Evolutionary conservation across 495 filamentous ascomycete genomes (phyloP).

Genomic region (Darksidea phi): DNA sequence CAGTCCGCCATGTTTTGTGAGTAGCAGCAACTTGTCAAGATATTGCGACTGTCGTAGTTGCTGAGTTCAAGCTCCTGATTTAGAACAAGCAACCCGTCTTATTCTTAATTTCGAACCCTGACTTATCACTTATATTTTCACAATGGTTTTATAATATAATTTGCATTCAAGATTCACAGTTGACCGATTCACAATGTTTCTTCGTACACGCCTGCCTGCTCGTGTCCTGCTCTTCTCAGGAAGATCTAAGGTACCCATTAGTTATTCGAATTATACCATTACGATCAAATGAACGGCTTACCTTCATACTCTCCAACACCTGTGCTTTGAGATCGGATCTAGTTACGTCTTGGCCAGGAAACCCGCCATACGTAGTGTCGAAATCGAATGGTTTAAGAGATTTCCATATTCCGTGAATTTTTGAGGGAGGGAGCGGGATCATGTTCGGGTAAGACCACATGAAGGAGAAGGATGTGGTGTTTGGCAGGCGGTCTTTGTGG

Average conservation of each 20-base stretch:
- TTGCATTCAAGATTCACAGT: too few species aligned
- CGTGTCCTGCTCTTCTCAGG: constrained; percentile 32
- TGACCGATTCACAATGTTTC: constrained; percentile 15
- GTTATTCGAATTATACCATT: too few species aligned
- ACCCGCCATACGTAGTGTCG: constrained; percentile 63
- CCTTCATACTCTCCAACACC: constrained; percentile 69
- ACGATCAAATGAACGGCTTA: too few species aligned
- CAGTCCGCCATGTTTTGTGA: too few species aligned
- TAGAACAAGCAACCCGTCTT: too few species aligned
- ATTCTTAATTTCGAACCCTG: too few species aligned
- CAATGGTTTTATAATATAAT: too few species aligned
- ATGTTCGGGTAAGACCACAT: constrained; percentile 81
- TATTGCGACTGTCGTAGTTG: too few species aligned
- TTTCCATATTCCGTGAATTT: constrained; percentile 55
- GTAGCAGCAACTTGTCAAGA: too few species aligned
- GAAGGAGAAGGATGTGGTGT: constrained; percentile 65
- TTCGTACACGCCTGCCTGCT: constrained; percentile 13
- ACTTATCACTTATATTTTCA: too few species aligned
- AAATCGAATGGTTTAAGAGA: constrained; percentile 59
- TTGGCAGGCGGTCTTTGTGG: constrained; percentile 50
- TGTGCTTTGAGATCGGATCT: constrained; percentile 58
- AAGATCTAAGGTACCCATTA: too few species aligned
- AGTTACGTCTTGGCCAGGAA: constrained; percentile 59
- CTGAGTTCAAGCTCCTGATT: too few species aligned
- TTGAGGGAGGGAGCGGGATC: constrained; percentile 64